These are phyloP conservation scores for Cyclotella cryptica DNA, from an alignment of 108 stramenopile genomes.

Conservation along the genomic window DNA sequence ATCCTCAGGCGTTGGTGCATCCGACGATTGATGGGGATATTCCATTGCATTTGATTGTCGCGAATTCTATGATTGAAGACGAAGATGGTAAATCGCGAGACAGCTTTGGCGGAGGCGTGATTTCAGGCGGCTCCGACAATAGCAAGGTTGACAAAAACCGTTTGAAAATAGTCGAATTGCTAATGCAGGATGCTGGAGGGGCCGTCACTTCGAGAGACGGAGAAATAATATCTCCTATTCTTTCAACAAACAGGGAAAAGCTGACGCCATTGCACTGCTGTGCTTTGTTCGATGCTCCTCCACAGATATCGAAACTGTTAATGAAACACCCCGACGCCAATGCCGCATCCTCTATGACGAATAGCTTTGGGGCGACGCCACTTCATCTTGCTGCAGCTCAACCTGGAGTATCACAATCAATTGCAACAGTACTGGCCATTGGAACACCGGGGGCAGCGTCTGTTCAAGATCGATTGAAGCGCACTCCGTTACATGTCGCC, in stretches of 20 bases:
- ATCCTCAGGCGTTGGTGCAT: constrained; percentile 42
- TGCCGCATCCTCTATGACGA: constrained; percentile 46
- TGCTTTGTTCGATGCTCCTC: constrained; percentile 59
- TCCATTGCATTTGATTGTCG: constrained; percentile 66
- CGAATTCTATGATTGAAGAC: constrained; percentile 39
- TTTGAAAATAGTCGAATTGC: constrained; percentile 50
- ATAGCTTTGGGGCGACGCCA: constrained; percentile 51
- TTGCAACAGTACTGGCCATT: constrained; percentile 52
- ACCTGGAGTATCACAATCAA: constrained; percentile 50
- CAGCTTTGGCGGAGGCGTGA: constrained; percentile 13
- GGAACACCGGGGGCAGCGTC: constrained; percentile 53
- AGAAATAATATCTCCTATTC: constrained; percentile 21
- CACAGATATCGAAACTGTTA: constrained; percentile 47
- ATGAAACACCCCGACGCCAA: constrained; percentile 58
- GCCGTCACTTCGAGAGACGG: constrained; percentile 14
- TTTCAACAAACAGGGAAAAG: constrained; percentile 20
- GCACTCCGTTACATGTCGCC: constrained; percentile 59
- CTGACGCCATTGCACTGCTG: constrained; percentile 71
- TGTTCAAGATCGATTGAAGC: constrained; percentile 51
- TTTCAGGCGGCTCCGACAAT: not conserved
- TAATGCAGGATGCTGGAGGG: constrained; percentile 35
- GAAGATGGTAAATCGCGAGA: constrained; percentile 21
- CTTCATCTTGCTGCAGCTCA: constrained; percentile 53
- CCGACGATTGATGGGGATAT: constrained; percentile 63
- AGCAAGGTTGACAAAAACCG: constrained; percentile 48